A percentile compares a stretch with the other conserved stretches of the same genome.
These are phyloP conservation scores for Candida sphagnicola DNA, from an alignment of 805 yeast species.

Conservation along the genomic window DNA sequence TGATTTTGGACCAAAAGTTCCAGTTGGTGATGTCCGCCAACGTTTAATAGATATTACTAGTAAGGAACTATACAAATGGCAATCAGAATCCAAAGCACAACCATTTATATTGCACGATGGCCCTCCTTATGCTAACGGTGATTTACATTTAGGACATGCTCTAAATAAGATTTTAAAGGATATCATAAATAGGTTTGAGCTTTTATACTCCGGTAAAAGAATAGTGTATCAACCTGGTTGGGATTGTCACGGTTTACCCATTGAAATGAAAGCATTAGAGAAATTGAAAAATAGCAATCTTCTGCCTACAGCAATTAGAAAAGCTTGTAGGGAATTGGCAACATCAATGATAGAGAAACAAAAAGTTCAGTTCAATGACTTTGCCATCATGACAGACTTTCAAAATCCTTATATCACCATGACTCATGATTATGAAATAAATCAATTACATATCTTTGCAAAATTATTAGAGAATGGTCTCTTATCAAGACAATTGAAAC, in stretches of 20 bases:
- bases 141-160: constrained; percentile 88
- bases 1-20: constrained; percentile 46
- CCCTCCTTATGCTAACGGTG: constrained; percentile 98
- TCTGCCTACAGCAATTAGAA: constrained; percentile 53
- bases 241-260: constrained; percentile 99
- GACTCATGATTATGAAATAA: constrained; percentile 62
- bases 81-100: constrained; percentile 25
- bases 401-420: constrained; percentile 69
- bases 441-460: constrained; percentile 70
- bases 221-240: constrained; percentile 88
- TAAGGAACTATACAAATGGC: constrained; percentile 64
- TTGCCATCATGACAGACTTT: constrained; percentile 87
- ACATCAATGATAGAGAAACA: constrained; percentile 61
- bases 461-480: constrained; percentile 61
- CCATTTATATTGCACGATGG: constrained; percentile 86
- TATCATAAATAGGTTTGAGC: constrained; percentile 68
- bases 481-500: constrained; percentile 81
- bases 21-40: constrained; percentile 41
- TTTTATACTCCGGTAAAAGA: constrained; percentile 52
- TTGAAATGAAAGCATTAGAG: constrained; percentile 77
- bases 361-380: constrained; percentile 54
- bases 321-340: constrained; percentile 70
- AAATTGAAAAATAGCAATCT: constrained; percentile 25
- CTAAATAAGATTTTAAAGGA: constrained; percentile 88
- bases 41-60: constrained; percentile 49